Percentiles rank a stretch among this genome's conserved stretches.
Evolutionary conservation across 208 protist species (phyloP).

Genomic region (Vickermania ingenoplastis): DNA sequence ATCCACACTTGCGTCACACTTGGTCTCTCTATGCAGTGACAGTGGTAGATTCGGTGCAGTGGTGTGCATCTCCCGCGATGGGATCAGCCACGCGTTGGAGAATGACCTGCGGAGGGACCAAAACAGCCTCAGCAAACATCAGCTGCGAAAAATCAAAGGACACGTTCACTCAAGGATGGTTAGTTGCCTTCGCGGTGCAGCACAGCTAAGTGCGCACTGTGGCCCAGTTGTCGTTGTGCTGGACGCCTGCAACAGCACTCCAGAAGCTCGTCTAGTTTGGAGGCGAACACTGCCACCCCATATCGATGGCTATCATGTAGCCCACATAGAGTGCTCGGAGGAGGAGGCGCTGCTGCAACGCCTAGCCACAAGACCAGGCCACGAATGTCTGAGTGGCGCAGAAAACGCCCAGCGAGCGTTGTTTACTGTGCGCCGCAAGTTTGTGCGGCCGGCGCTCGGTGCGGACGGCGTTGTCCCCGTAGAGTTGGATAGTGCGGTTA

Average conservation of each 20-base stretch:
- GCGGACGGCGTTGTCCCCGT: slow-evolving; percentile 12
- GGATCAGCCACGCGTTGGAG: slow-evolving; percentile 22
- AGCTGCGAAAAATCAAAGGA: slow-evolving; percentile 29
- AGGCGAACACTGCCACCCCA: slow-evolving; percentile 13
- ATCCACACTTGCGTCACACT: slow-evolving; percentile 40
- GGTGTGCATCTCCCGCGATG: slow-evolving; percentile 50
- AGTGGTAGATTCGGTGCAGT: too few species aligned
- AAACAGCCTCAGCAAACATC: slow-evolving; percentile 51
- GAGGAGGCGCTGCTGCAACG: slow-evolving; percentile 18
- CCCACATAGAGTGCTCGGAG: slow-evolving; percentile 47
- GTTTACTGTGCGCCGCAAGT: slow-evolving; percentile 43
- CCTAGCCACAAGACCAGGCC: slow-evolving; percentile 18
- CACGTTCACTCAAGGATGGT: slow-evolving; percentile 12
- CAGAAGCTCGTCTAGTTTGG: slow-evolving; percentile 25
- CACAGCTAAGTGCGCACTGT: not conserved
- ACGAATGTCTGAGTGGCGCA: slow-evolving; percentile 30
- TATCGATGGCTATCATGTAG: slow-evolving; percentile 17
- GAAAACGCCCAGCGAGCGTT: slow-evolving; percentile 59
- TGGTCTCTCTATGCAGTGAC: too few species aligned
- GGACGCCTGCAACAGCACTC: slow-evolving; percentile 72
- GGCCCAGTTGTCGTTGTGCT: slow-evolving; percentile 40
- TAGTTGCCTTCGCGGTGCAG: not conserved
- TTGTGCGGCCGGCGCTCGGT: slow-evolving; percentile 23
- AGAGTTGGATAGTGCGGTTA: too few species aligned
- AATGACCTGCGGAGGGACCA: slow-evolving; percentile 30